Conservation (phyloP, 1,284 basidiomycete species). For the Fomitopsis schrenkii region DNA sequence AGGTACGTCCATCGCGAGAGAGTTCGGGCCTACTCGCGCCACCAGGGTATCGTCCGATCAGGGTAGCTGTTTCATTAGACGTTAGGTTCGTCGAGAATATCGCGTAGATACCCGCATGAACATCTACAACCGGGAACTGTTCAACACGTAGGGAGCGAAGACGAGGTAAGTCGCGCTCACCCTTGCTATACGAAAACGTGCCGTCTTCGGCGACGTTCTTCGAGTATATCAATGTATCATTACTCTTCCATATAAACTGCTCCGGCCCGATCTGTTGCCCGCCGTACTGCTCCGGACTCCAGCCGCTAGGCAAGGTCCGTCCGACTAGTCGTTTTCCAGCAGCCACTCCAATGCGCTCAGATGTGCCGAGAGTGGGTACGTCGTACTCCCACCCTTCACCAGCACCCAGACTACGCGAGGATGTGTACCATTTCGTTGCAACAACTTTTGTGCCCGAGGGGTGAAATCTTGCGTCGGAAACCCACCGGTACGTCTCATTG, state of each 20-base stretch:
- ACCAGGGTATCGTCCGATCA: conserved; percentile 57
- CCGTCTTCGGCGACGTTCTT: conserved; percentile 59
- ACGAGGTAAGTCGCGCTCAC: conserved; percentile 26
- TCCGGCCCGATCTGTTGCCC: conserved; percentile 71
- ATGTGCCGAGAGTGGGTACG: conserved; percentile 33
- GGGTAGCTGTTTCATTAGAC: conserved; percentile 41
- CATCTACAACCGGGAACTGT: conserved; percentile 37
- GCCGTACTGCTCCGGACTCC: conserved; percentile 52
- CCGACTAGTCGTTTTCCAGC: conserved; percentile 53
- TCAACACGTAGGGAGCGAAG: not conserved
- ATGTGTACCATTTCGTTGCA: conserved; percentile 73
- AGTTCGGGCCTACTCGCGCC: conserved; percentile 70
- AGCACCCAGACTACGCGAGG: conserved; percentile 55
- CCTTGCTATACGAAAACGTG: conserved; percentile 60
- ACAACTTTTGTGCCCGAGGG: conserved; percentile 57
- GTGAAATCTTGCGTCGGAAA: conserved; percentile 66
- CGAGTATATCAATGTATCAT: conserved; percentile 58
- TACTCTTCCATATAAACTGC: conserved; percentile 57
- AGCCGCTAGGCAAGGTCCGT: conserved; percentile 53
- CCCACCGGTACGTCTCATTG: conserved; percentile 69
- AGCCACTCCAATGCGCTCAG: conserved; percentile 35
- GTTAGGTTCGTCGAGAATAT: conserved; percentile 64
- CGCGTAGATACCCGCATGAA: conserved; percentile 66
- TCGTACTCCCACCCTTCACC: conserved; percentile 69
- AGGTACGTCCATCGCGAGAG: conserved; percentile 61